These are phyloP conservation scores for Teratosphaeria viscida DNA, from an alignment of 2,329 filamentous ascomycete species.

Conservation along the genomic window DNA sequence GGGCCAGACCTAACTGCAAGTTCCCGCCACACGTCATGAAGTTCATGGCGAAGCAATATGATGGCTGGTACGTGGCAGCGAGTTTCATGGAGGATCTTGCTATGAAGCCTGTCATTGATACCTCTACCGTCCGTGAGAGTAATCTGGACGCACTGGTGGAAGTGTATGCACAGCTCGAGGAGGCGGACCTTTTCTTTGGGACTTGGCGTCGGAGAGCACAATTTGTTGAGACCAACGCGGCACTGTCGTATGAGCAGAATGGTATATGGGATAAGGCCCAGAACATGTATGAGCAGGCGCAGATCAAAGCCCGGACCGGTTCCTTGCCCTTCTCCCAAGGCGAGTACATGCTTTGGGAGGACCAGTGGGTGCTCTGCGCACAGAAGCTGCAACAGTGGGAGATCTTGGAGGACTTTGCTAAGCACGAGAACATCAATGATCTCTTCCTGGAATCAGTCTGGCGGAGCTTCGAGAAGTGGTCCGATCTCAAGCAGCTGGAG, in stretches of 20 bases:
- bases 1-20: slow-evolving; percentile 76
- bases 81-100: slow-evolving; percentile 83
- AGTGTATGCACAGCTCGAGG: slow-evolving; percentile 78
- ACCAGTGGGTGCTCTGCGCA: slow-evolving; percentile 95
- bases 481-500: slow-evolving; percentile 72
- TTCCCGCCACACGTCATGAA: slow-evolving; percentile 94
- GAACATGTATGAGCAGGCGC: slow-evolving; percentile 88
- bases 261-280: slow-evolving; percentile 99
- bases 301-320: slow-evolving; percentile 92
- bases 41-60: slow-evolving; percentile 85
- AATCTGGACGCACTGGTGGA: slow-evolving; percentile 94
- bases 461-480: slow-evolving; percentile 94
- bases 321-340: slow-evolving; percentile 92
- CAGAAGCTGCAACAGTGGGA: slow-evolving; percentile 99
- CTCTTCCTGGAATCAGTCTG: slow-evolving; percentile 89
- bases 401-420: slow-evolving; percentile 91
- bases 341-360: slow-evolving; percentile 99
- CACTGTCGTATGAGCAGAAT: slow-evolving; percentile 94
- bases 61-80: slow-evolving; percentile 93
- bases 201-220: slow-evolving; percentile 92
- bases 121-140: slow-evolving; percentile 75
- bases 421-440: slow-evolving; percentile 98
- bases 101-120: slow-evolving; percentile 75
- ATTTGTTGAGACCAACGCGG: slow-evolving; percentile 95
- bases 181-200: slow-evolving; percentile 95